Evolutionary conservation across 805 yeast species (phyloP).

Genomic region (Yamadazyma scolyti): DNA sequence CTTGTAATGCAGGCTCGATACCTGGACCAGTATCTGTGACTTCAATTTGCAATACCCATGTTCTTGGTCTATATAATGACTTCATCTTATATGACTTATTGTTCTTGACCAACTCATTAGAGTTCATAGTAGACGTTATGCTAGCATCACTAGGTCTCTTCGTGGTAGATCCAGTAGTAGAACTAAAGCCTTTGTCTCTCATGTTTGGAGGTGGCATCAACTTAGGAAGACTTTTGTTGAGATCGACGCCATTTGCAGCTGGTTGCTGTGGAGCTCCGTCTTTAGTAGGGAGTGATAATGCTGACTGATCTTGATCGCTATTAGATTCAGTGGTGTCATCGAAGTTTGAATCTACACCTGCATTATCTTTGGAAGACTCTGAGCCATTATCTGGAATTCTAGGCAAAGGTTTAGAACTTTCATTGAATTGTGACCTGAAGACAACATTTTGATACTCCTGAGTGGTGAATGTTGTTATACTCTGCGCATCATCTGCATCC

Average conservation of each 20-base stretch:
- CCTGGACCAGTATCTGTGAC: slow-evolving; percentile 95
- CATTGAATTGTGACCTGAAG: slow-evolving; percentile 34
- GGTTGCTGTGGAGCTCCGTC: no score
- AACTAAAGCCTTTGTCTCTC: slow-evolving; percentile 5
- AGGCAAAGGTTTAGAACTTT: slow-evolving; percentile 21
- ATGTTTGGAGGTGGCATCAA: slow-evolving; percentile 12
- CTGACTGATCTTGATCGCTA: no score
- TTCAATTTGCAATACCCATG: slow-evolving; percentile 63
- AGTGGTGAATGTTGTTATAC: slow-evolving; percentile 33
- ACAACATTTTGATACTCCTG: slow-evolving; percentile 35
- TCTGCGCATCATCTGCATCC: slow-evolving; percentile 22
- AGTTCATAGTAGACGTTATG: slow-evolving; percentile 9
- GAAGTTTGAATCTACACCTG: no score
- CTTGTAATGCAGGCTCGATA: slow-evolving; percentile 76
- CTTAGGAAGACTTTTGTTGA: not conserved
- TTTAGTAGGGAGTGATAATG: no score
- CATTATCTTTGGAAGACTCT: no score
- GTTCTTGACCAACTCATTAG: slow-evolving; percentile 32
- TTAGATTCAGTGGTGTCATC: no score
- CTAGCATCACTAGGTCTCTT: slow-evolving; percentile 11
- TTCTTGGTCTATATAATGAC: slow-evolving; percentile 33
- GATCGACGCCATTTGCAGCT: no score
- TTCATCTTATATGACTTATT: slow-evolving; percentile 32
- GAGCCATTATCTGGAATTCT: slow-evolving; percentile 8
- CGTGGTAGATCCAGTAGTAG: slow-evolving; percentile 6